Evolutionary conservation across 169 alveolate species (phyloP), one percentile per base, ranked within the genome.

Genomic region (Prorocentrum cordatum): DNA sequence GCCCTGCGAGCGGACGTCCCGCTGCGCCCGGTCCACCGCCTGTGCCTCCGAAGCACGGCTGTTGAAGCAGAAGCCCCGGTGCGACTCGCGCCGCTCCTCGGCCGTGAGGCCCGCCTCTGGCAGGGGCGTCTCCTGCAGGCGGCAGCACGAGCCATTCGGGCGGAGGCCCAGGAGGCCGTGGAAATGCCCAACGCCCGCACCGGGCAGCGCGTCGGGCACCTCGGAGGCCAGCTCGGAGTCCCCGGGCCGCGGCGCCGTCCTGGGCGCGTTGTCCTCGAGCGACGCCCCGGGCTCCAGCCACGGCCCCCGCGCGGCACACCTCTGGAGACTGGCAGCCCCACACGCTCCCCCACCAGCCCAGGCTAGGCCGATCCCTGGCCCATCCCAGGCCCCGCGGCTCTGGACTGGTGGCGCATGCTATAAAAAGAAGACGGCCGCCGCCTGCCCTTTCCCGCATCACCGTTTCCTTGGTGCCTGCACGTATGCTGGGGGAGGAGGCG

Each of bases 11-110:
- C 88, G 88, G 38, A 77, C 88, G 32, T 77, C 88, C 3, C 2
- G 75, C 88, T 77, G 62, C 22, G 68, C 32, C 26, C 18, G 68
- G 54, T 42, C 54, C 54, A 42, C 54, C 9, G 9, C 54, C 9
- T 9, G n/a, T 12, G 24, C 0, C 16, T n/a, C 64, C 64, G 7
- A 29, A 26, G 12, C 16, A 26, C 64, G 24, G 68, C 86, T 75
- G 72, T 39, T 75, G 72, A 75, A 75, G 71, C 72, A 47, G 36
- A 75, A 75, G 58, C 86, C 86, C 20, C 86, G 58, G 29, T 75
- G 86, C 22, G 72, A 54, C 42, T 50, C 86, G 16, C 16, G 64
- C 68, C 35, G 9, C 29, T 0, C 82, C 82, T 70, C 39, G 39
- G 36, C n/a, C 18, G 82, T 38, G 35, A 70, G 42, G 18, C 82